A percentile compares a stretch with the other conserved stretches of the same genome.
These are phyloP conservation scores for Cryphonectria naterciae DNA, from an alignment of 2,329 filamentous ascomycete genomes.

Conservation along the genomic window DNA sequence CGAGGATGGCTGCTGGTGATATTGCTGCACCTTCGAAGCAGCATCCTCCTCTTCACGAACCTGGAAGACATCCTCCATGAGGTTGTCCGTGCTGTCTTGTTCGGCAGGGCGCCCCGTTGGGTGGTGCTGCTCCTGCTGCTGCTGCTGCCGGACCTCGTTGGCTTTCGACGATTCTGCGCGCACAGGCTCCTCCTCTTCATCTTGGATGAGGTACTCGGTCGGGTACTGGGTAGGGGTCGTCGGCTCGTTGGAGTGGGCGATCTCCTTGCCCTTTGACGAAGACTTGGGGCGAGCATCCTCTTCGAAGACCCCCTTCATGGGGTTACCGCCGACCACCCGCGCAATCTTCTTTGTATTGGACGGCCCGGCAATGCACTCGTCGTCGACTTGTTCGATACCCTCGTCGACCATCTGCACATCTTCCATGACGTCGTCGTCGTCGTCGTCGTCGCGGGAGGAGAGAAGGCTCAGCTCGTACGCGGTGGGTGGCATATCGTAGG, in stretches of 20 bases:
- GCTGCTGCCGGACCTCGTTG: background rate
- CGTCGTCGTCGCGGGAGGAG: background rate
- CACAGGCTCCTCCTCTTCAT: background rate
- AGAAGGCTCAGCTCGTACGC: background rate
- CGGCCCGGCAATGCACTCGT: too few relatives aligned
- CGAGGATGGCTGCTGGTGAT: background rate
- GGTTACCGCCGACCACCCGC: background rate
- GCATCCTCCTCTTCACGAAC: background rate
- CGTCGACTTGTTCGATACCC: too few relatives aligned
- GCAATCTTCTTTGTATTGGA: too few relatives aligned
- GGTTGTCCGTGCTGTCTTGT: background rate
- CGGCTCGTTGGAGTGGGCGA: background rate
- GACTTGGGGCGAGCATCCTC: background rate
- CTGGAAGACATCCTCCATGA: background rate
- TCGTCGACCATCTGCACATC: too few relatives aligned
- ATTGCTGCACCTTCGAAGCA: background rate
- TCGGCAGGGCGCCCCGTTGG: too few relatives aligned
- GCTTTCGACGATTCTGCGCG: background rate
- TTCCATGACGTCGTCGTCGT: background rate
- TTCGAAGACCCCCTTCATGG: background rate
- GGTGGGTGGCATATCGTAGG: background rate
- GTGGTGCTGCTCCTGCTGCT: too few relatives aligned
- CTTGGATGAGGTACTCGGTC: background rate
- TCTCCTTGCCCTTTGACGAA: background rate
- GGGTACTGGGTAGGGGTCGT: background rate